Base-by-base conservation (phyloP, 2,329 filamentous ascomycete species). In the Grosmannia penicillata region DNA sequence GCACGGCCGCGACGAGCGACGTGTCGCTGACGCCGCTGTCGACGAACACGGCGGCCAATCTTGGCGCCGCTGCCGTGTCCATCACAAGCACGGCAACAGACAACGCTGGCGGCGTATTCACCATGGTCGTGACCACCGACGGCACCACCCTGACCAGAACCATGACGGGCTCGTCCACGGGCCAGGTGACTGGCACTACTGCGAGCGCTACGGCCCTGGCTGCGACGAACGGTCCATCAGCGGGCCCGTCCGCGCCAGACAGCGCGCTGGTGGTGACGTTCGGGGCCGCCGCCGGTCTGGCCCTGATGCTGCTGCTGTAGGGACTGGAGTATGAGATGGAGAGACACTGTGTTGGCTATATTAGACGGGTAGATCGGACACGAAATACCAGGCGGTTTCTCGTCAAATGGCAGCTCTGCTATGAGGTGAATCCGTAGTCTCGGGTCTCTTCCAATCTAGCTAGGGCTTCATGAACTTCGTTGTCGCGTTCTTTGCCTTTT, bases 41-140 rank as follows among this genome's bases (percentile, higher is more conserved):
- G 23, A 41, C 42, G 7, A 33, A 36, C 4, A 35, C 38, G n/a
- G 19, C 23, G n/a, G 31, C 29, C 8, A 24, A n/a, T n/a, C n/a
- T 15, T 14, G 25, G 21, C 31, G 26, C 22, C 23, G 27, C 13
- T 6, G 36, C 23, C 15, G 31, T 22, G 25, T 15, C 38, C 2
- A 30, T 32, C 9, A 33, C 35, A 2, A 15, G 25, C 10, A 13
- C 33, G n/a, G 25, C 21, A 1, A 18, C 23, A 7, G 9, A 15
- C 10, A 19, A 10, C 21, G 38, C 17, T n/a, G 42, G 43, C 35
- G 39, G 41, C 30, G 39, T 40, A 13, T 28, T 34, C 26, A 45
- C 43, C n/a, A 41, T 40, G 36, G 41, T 43, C 9, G 40, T 42
- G 37, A 45, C 45, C 13, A 45, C 41, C 36, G 28, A 41, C 41